Evolutionary conservation across 257 asterid genomes (phyloP), one percentile per base, ranked within the genome.

Genomic region (Vinca minor): DNA sequence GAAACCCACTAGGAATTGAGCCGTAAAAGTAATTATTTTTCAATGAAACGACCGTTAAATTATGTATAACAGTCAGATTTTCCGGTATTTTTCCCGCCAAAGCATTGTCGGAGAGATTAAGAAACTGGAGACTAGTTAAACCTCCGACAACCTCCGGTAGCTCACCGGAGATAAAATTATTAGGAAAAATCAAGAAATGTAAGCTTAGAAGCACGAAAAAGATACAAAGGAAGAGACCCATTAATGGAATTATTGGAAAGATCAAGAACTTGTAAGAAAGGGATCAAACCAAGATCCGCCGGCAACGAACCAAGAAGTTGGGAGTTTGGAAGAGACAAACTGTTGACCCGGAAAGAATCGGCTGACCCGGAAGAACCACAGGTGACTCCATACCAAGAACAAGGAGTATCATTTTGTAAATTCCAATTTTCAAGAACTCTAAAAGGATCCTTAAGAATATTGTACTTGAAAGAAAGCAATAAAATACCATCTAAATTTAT

Each of bases 31-130:
- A 87, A 67, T 93, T 93, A 20, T 77, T 85, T 67, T 66, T 87
- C 81, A 93, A 63, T 8, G 87, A 77, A 67, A 93, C 65, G 0
- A 47, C 69, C 3, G 87, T 77, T 34, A 93, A 72, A 73, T 83
- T 85, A 41, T 6, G 62, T 6, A 87, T 84, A 5, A 65, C 0
- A 0, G 82, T 52, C 11, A 89, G 53, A 59, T 70, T 83, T 17
- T 32, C 59, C 5, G 99, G 99, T 20, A 93, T 26, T 11, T 18
- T 67, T n/a, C 99, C 99, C 1, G 78, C 67, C 1, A 93, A 65
- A 32, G 88, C 91, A 54, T 93, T 93, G 42, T 83, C 94, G 46
- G 96, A 87, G 15, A 93, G 88, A 69, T 93, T 89, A 1, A 93
- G 83, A 14, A 79, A 25, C 59, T 52, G 82, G 26, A 93, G 94